Conservation (phyloP, 169 alveolate species). For the Cryptosporidium xiaoi region DNA sequence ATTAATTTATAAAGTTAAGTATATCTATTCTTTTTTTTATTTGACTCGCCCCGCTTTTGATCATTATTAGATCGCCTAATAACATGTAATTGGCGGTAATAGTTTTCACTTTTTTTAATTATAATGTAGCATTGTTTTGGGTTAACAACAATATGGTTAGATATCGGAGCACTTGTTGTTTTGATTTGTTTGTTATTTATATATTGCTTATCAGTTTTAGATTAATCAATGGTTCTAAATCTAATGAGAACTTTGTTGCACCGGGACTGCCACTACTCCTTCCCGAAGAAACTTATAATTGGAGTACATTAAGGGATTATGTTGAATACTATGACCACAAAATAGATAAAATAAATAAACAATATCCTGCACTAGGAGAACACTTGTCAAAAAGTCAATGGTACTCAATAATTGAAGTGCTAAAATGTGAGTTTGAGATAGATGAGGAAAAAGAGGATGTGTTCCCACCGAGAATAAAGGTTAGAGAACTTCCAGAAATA, state of each 20-base stretch:
- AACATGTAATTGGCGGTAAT: no score
- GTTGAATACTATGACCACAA: conserved; percentile 36
- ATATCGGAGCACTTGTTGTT: no score
- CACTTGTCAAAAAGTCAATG: conserved; percentile 61
- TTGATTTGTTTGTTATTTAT: background rate
- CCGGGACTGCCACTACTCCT: conserved; percentile 39
- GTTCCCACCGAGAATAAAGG: conserved; percentile 46
- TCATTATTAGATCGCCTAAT: conserved; percentile 33
- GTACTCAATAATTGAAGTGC: conserved; percentile 49
- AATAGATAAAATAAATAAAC: conserved; percentile 13
- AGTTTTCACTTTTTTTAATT: no score
- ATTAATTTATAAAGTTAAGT: background rate
- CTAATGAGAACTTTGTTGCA: background rate
- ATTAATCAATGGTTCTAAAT: background rate
- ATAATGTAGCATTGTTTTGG: no score
- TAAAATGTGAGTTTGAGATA: conserved; percentile 37
- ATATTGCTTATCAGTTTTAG: background rate
- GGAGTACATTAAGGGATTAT: conserved; percentile 55
- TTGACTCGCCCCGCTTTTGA: conserved; percentile 15
- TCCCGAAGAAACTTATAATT: conserved; percentile 15
- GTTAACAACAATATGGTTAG: no score
- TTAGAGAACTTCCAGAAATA: conserved; percentile 23
- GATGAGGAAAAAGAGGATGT: background rate
- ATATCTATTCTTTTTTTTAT: conserved; percentile 2
- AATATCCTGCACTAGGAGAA: conserved; percentile 46